Percentiles rank a stretch among this genome's conserved stretches.
phyloP scores from a whole-genome alignment of 306 rosid species.

The Carpinus fangiana region DNA sequence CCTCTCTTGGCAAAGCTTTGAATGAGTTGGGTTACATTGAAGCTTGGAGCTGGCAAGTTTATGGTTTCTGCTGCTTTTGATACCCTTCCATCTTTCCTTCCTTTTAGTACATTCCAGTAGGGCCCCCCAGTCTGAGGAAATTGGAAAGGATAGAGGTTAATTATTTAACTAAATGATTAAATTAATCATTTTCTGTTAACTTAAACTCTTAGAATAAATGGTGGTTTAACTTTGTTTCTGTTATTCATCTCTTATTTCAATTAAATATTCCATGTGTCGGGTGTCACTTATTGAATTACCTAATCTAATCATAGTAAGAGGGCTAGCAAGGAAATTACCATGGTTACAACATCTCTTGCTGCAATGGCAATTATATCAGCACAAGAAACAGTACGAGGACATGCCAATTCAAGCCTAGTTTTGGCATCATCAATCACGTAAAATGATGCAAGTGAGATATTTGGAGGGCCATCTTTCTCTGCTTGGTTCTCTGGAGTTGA shows the following conservation, averaged over 20 bases:
- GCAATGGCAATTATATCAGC: slow-evolving; percentile 73
- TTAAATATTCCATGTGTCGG: too few relatives aligned
- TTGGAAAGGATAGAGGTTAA: neutral
- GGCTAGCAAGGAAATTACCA: slow-evolving; percentile 31
- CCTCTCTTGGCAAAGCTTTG: slow-evolving; percentile 64
- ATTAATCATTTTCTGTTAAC: too few relatives aligned
- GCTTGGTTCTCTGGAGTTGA: slow-evolving; percentile 52
- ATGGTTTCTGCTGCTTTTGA: slow-evolving; percentile 64
- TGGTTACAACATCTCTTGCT: slow-evolving; percentile 67
- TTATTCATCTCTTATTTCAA: too few relatives aligned
- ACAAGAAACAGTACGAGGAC: slow-evolving; percentile 68
- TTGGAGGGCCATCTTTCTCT: slow-evolving; percentile 76
- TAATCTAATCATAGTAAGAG: slow-evolving; percentile 9
- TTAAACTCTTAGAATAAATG: too few relatives aligned
- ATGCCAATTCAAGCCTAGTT: slow-evolving; percentile 62
- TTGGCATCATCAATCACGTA: slow-evolving; percentile 69
- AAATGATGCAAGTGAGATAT: slow-evolving; percentile 55
- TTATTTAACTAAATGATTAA: too few relatives aligned
- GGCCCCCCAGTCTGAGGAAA: slow-evolving; percentile 66
- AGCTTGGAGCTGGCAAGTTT: slow-evolving; percentile 67
- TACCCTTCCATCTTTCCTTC: slow-evolving; percentile 77
- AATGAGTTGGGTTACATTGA: slow-evolving; percentile 51
- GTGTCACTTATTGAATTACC: neutral
- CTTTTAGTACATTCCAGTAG: slow-evolving; percentile 61
- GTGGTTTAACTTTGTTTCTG: too few relatives aligned